Conservation (phyloP, 164 flowering plant species). For the Sextonia rubra region DNA sequence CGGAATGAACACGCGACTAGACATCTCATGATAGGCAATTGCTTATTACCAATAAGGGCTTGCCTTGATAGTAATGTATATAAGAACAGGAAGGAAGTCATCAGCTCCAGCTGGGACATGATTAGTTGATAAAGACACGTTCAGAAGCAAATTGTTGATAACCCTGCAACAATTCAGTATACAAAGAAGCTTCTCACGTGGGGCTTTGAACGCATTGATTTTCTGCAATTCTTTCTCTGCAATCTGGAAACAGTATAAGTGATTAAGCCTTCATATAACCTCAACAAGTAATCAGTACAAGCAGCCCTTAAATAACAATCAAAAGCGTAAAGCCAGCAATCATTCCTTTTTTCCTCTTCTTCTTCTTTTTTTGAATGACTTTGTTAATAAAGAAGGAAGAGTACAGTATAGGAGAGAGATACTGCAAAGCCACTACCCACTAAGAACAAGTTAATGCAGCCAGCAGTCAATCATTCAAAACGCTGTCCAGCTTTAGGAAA, state of each 20-base stretch:
- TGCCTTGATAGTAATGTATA: conserved; percentile 62
- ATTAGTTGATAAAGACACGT: conserved; percentile 35
- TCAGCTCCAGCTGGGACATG: conserved; percentile 44
- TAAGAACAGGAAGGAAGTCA: conserved; percentile 58
- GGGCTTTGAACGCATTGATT: conserved; percentile 43
- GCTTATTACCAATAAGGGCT: conserved; percentile 51
- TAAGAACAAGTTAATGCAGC: too few species aligned
- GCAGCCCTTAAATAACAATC: background rate
- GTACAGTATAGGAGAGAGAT: background rate
- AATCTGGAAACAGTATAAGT: conserved; percentile 25
- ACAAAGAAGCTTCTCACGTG: conserved; percentile 53
- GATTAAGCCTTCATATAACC: too few species aligned
- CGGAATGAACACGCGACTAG: background rate
- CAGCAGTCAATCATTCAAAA: too few species aligned
- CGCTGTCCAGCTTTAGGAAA: too few species aligned
- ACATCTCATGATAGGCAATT: conserved; percentile 6
- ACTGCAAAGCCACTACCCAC: background rate
- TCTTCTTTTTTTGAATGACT: background rate
- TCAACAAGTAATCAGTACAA: background rate
- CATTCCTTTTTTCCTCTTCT: background rate
- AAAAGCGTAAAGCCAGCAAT: background rate
- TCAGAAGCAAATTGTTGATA: conserved; percentile 51
- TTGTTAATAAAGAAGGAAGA: background rate
- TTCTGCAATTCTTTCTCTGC: conserved; percentile 55
- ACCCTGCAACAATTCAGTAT: conserved; percentile 51